These are phyloP conservation scores for Fusarium drepaniforme DNA, from an alignment of 2,329 filamentous ascomycete genomes.

Conservation along the genomic window DNA sequence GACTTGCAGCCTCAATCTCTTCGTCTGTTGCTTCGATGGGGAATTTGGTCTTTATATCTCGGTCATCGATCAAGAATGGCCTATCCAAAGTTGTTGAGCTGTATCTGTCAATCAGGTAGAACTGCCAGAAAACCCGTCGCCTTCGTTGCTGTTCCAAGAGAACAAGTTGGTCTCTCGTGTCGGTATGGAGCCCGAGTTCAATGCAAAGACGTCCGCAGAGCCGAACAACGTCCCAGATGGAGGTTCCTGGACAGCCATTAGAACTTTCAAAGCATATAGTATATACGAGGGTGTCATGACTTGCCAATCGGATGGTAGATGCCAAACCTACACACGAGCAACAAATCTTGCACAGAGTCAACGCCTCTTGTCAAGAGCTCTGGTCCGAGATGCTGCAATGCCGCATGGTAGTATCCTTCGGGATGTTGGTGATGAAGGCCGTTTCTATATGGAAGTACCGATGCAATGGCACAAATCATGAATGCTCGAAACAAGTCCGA, in stretches of 20 bases:
- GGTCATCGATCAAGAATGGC: constrained; percentile 29
- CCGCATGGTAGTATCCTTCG: constrained; percentile 32
- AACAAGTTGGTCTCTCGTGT: neutral
- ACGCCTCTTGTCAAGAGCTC: constrained; percentile 18
- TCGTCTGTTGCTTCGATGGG: constrained; percentile 30
- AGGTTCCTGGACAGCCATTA: constrained; percentile 18
- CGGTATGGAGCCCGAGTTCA: constrained; percentile 27
- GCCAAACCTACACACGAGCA: constrained; percentile 34
- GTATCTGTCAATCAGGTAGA: constrained; percentile 35
- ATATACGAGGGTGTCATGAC: neutral
- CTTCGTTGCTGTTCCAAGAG: constrained; percentile 27
- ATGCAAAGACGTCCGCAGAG: constrained; percentile 35
- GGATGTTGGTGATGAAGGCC: constrained; percentile 19
- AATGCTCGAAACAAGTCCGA: constrained; percentile 26
- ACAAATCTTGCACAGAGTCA: constrained; percentile 32
- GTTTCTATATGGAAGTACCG: constrained; percentile 20
- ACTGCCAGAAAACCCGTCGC: constrained; percentile 38
- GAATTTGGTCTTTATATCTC: constrained; percentile 26
- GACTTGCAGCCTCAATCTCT: constrained; percentile 14
- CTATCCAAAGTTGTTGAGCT: constrained; percentile 32
- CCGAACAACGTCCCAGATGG: constrained; percentile 31
- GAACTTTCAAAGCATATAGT: neutral
- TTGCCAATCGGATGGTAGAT: constrained; percentile 39
- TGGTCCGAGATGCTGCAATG: neutral
- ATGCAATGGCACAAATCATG: constrained; percentile 31